Evolutionary conservation across 176 grass and related monocot species (phyloP).

Genomic region (Zoysia pacifica): DNA sequence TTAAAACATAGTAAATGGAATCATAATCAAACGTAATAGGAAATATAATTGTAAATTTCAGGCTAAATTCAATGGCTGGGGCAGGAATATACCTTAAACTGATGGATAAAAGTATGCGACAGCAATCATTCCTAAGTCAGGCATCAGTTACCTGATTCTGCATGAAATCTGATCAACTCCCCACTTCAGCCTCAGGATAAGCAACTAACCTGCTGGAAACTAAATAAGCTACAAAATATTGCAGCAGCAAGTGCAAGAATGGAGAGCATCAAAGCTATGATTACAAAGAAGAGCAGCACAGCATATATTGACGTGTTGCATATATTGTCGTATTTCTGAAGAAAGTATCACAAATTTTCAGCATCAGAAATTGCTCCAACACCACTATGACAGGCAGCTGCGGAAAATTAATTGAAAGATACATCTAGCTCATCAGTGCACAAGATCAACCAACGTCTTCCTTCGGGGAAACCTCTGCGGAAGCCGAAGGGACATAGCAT

Average conservation of each 20-base stretch:
- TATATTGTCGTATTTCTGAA: constrained; percentile 31
- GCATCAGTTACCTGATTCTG: constrained; percentile 38
- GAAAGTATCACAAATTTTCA: constrained; percentile 25
- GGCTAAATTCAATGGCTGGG: neutral
- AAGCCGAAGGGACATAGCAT: constrained; percentile 79
- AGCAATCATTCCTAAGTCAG: neutral
- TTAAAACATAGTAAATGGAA: neutral
- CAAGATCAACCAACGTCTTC: constrained; percentile 82
- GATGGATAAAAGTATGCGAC: constrained; percentile 9
- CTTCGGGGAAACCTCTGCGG: constrained; percentile 85
- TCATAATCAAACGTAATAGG: constrained; percentile 4
- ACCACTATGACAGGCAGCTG: constrained; percentile 11
- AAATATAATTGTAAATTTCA: constrained; percentile 20
- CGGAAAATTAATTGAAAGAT: constrained; percentile 38
- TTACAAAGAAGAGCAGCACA: constrained; percentile 12
- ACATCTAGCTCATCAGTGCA: constrained; percentile 58
- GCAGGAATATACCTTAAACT: constrained; percentile 1
- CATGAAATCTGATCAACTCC: constrained; percentile 12
- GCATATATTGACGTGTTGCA: constrained; percentile 23
- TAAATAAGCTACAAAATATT: constrained; percentile 24
- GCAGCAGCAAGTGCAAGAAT: constrained; percentile 22
- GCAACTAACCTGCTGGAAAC: constrained; percentile 15
- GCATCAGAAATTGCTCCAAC: constrained; percentile 35
- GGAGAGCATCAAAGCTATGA: constrained; percentile 17
- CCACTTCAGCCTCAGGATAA: constrained; percentile 25